phyloP scores from a whole-genome alignment of 352 stramenopile species.

The Phytophthora cactorum region DNA sequence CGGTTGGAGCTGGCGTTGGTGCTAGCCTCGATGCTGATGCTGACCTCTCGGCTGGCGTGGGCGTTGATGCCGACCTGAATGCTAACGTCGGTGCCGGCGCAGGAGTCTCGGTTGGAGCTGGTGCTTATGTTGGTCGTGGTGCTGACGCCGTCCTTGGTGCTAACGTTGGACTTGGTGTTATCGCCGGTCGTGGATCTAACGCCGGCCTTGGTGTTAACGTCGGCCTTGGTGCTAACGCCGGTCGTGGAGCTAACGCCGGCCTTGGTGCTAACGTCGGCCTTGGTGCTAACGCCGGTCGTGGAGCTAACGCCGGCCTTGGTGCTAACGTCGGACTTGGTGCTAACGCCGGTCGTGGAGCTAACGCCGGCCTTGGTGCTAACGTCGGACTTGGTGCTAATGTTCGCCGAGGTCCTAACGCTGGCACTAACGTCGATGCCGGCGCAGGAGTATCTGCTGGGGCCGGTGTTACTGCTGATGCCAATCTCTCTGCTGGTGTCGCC shows the following conservation, averaged over 20 bases:
- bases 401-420: background rate
- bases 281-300: background rate
- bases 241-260: constrained; percentile 1
- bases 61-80: background rate
- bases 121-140: background rate
- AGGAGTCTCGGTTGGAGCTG: too few relatives aligned
- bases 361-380: background rate
- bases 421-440: constrained; percentile 2
- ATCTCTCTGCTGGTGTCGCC: constrained; percentile 1
- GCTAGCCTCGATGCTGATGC: background rate
- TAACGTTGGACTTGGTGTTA: background rate
- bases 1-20: background rate
- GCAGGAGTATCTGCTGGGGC: constrained; percentile 5
- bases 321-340: background rate
- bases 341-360: background rate
- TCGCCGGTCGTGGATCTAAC: background rate
- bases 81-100: background rate
- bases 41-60: background rate
- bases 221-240: background rate
- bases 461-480: background rate
- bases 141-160: background rate
- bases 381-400: background rate
- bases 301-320: constrained; percentile 1
- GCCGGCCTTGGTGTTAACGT: background rate
- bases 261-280: too few relatives aligned